These are phyloP conservation scores for Penicillium palitans DNA, from an alignment of 2,329 filamentous ascomycete genomes.

Conservation along the genomic window DNA sequence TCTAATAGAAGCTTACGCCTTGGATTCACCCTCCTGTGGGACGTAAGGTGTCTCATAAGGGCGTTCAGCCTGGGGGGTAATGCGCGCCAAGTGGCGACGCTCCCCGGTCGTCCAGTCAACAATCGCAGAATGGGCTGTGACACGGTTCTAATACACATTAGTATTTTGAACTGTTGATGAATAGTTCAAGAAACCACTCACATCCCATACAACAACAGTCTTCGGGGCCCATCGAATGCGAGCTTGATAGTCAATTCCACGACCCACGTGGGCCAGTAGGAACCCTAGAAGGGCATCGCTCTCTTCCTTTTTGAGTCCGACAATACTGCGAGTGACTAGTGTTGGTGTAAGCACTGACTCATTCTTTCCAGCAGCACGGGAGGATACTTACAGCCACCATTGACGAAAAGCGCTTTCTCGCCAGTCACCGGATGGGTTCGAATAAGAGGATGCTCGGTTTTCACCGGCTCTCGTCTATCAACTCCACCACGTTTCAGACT, in stretches of 20 bases:
- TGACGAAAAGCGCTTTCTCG: constrained; percentile 42
- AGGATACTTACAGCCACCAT: constrained; percentile 26
- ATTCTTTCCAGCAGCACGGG: background rate
- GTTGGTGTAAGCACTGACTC: constrained; percentile 23
- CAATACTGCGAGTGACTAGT: constrained; percentile 39
- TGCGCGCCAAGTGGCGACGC: constrained; percentile 31
- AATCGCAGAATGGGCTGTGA: constrained; percentile 40
- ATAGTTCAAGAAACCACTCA: constrained; percentile 37
- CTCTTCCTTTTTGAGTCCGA: constrained; percentile 47
- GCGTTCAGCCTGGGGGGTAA: constrained; percentile 32
- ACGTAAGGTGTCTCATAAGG: constrained; percentile 27
- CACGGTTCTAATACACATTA: constrained; percentile 33
- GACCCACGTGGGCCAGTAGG: constrained; percentile 21
- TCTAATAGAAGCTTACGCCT: background rate
- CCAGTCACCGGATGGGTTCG: constrained; percentile 40
- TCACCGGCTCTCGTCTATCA: constrained; percentile 70
- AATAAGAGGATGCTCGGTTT: constrained; percentile 71
- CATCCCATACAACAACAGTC: constrained; percentile 40
- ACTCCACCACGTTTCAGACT: constrained; percentile 64
- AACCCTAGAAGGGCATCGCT: constrained; percentile 40
- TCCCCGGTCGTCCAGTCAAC: constrained; percentile 33
- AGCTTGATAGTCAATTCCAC: constrained; percentile 28
- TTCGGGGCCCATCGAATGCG: constrained; percentile 29
- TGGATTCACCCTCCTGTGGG: background rate
- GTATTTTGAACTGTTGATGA: constrained; percentile 32